Base-by-base conservation (phyloP, 208 protist species). In the Novymonas esmeraldas region DNA sequence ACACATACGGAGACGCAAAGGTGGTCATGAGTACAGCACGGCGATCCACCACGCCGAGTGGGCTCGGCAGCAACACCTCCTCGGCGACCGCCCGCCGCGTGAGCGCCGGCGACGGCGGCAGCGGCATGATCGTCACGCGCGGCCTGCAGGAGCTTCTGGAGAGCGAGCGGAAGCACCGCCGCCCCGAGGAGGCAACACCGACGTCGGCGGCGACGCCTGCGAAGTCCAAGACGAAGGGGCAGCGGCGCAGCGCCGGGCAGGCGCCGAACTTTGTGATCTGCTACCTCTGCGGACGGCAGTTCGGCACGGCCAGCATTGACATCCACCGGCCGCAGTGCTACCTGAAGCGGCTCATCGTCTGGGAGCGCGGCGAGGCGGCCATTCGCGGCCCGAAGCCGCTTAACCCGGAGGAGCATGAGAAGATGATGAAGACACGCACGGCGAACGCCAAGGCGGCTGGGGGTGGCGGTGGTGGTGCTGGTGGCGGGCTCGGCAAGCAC, bases 321-420 rank as follows among this genome's bases (percentile, higher is more conserved):
- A 94, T 98, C 65, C 95, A 98, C 57, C 92, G 90, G n/a, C 90
- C 87, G 24, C 90, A 97, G 81, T 98, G 95, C 64, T 94, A 94
- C 63, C 64, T 94, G 28, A 97, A 98, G 79, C 87, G 89, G 67
- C 77, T 95, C 49, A 93, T 95, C 56, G 84, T 84, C 73, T 96
- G 92, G 90, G 82, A 96, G 74, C 85, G 91, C n/a, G 85, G 68
- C 28, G 81, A 90, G 48, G 76, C 83, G 0, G 74, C 54, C n/a
- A 79, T 49, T n/a, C 89, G 92, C 22, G 89, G 92, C 1, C 77
- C 79, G n/a, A 86, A 82, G 48, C 94, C 94, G 11, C 0, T 87
- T 5, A 66, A 84, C 38, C 87, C 84, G 0, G 76, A 85, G 57
- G 78, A 70, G 22, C 87, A 93, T 56, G 90, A 87, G 34, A 76